Evolutionary conservation across 345 rosid genomes (phyloP), one percentile per base, ranked within the genome.

Genomic region (Turnera subulata): DNA sequence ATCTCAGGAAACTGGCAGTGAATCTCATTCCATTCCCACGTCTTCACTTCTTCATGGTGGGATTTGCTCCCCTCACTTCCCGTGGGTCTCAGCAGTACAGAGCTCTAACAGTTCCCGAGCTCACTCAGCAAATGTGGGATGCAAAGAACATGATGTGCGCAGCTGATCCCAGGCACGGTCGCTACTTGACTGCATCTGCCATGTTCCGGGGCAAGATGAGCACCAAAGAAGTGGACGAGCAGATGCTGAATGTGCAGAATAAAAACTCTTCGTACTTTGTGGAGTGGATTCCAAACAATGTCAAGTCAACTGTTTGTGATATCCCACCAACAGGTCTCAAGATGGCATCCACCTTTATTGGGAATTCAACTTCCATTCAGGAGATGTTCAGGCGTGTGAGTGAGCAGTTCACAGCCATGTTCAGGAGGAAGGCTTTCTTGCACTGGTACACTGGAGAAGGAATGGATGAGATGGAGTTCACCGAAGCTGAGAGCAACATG

Each of bases 51-150:
- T 67, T 67, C 56, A n/a, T n/a, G n/a, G n/a, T n/a, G n/a, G n/a
- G n/a, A n/a, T n/a, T n/a, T n/a, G n/a, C n/a, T n/a, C n/a, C 71
- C 10, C 71, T 67, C 16, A 67, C 71, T 17, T 67, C 71, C 6
- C 71, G 71, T 3, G 71, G 71, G 0, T 67, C 71, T 1, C 71
- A 67, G 55, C 71, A 67, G 50, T 67, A 67, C 44, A 25, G 71
- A 6, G 59, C 71, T 35, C 44, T 67, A 16, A 59, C 65, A 2
- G 71, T 67, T 16, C 71, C 71, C 2, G 71, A 67, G 55, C 65
- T 67, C 54, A 67, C 65, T 15, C 71, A 67, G 24, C 71, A 67
- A 67, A 67, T 67, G 71, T 67, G 71, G 71, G 71, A 67, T 39
- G 13, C 71, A 1, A 67, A 67, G 65, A 67, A 67, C 61, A n/a